A percentile compares a stretch with the other conserved stretches of the same genome.
Evolutionary conservation across 352 stramenopile genomes (phyloP).

Genomic region (Phytophthora litchii): DNA sequence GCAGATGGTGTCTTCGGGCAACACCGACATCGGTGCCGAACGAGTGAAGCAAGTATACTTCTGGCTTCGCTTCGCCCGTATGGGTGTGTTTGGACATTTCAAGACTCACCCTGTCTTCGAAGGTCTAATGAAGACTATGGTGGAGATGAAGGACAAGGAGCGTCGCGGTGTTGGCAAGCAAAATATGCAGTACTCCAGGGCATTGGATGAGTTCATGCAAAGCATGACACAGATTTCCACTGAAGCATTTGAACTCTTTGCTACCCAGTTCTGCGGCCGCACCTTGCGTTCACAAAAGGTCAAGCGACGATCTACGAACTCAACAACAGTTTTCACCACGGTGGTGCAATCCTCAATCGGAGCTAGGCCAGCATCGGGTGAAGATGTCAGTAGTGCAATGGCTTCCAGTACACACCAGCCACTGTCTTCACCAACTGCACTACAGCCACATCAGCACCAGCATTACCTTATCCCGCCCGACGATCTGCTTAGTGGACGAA

Average conservation of each 20-base stretch:
- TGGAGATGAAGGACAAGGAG: conserved; percentile 85
- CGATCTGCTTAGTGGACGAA: conserved; percentile 47
- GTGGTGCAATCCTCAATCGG: conserved; percentile 10
- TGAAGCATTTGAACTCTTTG: conserved; percentile 82
- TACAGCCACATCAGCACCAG: conserved; percentile 29
- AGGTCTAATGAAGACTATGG: conserved; percentile 79
- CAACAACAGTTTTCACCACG: conserved; percentile 3
- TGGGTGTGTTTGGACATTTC: conserved; percentile 79
- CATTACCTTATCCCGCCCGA: conserved; percentile 57
- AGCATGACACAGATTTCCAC: conserved; percentile 63
- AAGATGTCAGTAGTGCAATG: conserved; percentile 14
- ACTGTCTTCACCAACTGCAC: conserved; percentile 11
- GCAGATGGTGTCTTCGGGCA: conserved; percentile 20
- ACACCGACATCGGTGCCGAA: conserved; percentile 16
- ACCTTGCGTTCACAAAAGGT: conserved; percentile 78
- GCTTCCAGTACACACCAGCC: conserved; percentile 10
- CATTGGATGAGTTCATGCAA: conserved; percentile 80
- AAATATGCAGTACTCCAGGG: conserved; percentile 82
- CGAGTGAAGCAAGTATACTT: conserved; percentile 57
- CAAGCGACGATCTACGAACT: conserved; percentile 47
- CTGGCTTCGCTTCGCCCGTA: conserved; percentile 74
- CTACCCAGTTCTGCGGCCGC: conserved; percentile 72
- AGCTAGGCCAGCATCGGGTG: conserved; percentile 1
- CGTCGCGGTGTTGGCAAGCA: conserved; percentile 82
- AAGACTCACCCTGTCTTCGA: conserved; percentile 76